A percentile compares a stretch with the other conserved stretches of the same genome.
These are phyloP conservation scores for Physcia stellaris DNA, from an alignment of 495 filamentous ascomycete species.

Conservation along the genomic window DNA sequence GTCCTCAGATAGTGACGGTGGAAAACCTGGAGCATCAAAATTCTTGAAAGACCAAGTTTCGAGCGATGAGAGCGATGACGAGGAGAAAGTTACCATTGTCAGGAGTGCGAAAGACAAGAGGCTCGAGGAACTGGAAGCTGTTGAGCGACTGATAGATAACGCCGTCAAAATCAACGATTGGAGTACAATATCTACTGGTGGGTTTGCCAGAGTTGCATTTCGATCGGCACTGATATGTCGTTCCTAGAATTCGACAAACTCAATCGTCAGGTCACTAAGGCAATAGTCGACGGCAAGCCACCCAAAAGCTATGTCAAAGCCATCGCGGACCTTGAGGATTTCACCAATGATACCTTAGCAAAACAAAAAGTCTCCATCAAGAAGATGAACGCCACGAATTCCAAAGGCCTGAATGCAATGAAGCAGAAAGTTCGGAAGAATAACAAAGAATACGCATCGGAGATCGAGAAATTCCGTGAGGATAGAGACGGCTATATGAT, in stretches of 20 bases:
- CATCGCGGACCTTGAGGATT: constrained; percentile 87
- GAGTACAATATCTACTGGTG: constrained; percentile 81
- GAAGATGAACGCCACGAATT: constrained; percentile 97
- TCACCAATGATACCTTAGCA: constrained; percentile 81
- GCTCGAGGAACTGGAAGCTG: constrained; percentile 81
- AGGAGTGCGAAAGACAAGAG: constrained; percentile 98
- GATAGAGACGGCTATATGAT: constrained; percentile 80
- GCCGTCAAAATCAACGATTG: constrained; percentile 95
- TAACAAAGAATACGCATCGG: constrained; percentile 82
- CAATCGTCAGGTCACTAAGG: constrained; percentile 75
- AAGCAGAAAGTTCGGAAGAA: constrained; percentile 97
- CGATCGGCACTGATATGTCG: neutral
- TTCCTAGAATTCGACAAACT: constrained; percentile 86
- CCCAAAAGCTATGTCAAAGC: constrained; percentile 88
- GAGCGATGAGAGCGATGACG: constrained; percentile 73
- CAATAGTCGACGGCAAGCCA: constrained; percentile 57
- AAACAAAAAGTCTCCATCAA: constrained; percentile 93
- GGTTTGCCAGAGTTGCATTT: constrained; percentile 16
- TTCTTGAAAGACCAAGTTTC: constrained; percentile 66
- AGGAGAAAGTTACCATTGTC: constrained; percentile 65
- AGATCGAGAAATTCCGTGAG: constrained; percentile 77
- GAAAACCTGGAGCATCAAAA: constrained; percentile 53
- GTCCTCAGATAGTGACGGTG: constrained; percentile 48
- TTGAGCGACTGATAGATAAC: constrained; percentile 83
- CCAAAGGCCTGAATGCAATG: constrained; percentile 86